Base-by-base conservation (phyloP, 78 protist species). In the Dictyostelium capitatum region DNA sequence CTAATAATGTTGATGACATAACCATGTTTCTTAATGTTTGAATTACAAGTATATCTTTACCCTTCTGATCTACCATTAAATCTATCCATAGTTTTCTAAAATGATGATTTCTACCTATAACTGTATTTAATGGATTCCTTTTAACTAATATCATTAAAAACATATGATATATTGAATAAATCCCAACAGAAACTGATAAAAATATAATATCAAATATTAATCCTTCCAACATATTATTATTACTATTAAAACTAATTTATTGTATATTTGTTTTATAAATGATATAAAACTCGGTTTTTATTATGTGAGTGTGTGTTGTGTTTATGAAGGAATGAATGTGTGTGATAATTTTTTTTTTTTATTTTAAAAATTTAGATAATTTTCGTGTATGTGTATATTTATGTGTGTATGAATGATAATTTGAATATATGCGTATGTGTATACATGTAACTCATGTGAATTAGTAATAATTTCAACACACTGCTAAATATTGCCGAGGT, bases 181-280 rank as follows among this genome's bases (percentile, higher is more conserved):
- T 2, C n/a, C 1, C 28, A 4, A 56, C 7, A 28, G 92, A 85
- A 19, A 56, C 7, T 25, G 80, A 54, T 19, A 85, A 47, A 47
- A 85, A 85, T 73, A 85, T 75, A 8, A 85, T 85, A 85, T 85
- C 92, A 59, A 54, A 85, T 57, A 75, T n/a, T 57, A 85, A 62
- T 25, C 92, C 92, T 28, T 46, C 69, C n/a, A 85, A 57, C 92
- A 85, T 85, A 14, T 70, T 56, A 56, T 56, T 56, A 56, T 56
- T 56, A 20, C 19, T 37, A 37, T 37, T 37, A 37, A 37, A 37
- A 37, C 43, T 37, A n/a, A n/a, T n/a, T n/a, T n/a, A 37, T 37
- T 3, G 43, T 37, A 3, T 37, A 37, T 37, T 37, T 37, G 43
- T 37, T 37, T 37, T 37, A 37, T n/a, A 37, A 37, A 37, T 37